phyloP scores from a whole-genome alignment of 176 grass and related monocot genomes.

The Ensete ventricosum region DNA sequence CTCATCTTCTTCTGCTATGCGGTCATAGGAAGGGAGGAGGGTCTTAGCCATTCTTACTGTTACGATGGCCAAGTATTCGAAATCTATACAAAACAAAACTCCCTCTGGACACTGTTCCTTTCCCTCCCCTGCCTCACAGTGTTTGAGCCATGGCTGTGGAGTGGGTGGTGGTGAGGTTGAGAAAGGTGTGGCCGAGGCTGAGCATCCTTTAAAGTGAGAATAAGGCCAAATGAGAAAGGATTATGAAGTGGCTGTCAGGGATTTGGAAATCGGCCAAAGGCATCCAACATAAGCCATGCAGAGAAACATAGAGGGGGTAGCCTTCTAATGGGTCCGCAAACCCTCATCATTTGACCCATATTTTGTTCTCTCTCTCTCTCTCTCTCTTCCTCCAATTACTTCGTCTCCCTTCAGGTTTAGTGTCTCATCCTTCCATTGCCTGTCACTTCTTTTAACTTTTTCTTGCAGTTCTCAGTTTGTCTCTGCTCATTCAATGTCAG shows the following conservation, averaged over 20 bases:
- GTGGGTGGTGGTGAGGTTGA: neutral
- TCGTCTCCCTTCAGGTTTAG: neutral
- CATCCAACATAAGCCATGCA: neutral
- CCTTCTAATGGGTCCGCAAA: neutral
- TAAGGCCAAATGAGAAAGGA: constrained; percentile 3
- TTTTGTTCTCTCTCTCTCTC: neutral
- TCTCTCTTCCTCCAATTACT: neutral
- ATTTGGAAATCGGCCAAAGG: neutral
- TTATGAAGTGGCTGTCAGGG: neutral
- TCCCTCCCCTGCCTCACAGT: neutral
- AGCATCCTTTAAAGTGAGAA: constrained; percentile 2
- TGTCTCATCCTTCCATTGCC: neutral
- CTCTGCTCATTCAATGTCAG: neutral
- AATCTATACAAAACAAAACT: neutral
- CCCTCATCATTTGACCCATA: constrained; percentile 7
- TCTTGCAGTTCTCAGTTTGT: neutral
- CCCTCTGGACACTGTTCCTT: neutral
- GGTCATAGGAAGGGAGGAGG: neutral
- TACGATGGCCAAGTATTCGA: no score
- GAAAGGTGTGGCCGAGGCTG: neutral
- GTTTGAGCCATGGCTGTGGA: neutral
- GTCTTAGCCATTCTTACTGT: neutral
- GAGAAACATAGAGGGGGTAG: no score
- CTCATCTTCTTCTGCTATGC: neutral
- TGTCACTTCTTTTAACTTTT: neutral